Conservation (phyloP, 2,329 filamentous ascomycete genomes). For the Cytospora schulzeri region DNA sequence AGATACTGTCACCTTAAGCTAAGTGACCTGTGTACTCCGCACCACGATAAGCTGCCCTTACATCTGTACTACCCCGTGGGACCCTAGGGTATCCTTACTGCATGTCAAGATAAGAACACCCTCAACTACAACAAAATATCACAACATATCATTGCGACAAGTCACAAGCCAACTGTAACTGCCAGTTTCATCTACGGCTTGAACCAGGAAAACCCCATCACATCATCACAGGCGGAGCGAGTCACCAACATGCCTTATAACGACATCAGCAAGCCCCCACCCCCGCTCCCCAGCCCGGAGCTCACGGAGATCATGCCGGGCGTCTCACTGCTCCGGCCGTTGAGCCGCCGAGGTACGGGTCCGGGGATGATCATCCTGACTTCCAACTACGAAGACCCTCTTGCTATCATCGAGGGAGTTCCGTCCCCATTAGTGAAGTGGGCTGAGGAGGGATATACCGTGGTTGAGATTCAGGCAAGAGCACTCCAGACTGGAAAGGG, state of each 20-base stretch:
- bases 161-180: background rate
- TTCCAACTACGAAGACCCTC: slow-evolving; percentile 21
- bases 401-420: slow-evolving; percentile 20
- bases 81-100: too few relatives aligned
- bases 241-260: slow-evolving; percentile 15
- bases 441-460: slow-evolving; percentile 28
- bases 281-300: slow-evolving; percentile 22
- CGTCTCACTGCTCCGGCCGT: slow-evolving; percentile 28
- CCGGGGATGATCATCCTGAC: slow-evolving; percentile 34
- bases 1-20: too few relatives aligned
- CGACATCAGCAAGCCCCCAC: slow-evolving; percentile 26
- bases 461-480: slow-evolving; percentile 25
- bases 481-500: slow-evolving; percentile 2
- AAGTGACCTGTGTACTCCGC: background rate
- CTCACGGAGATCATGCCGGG: slow-evolving; percentile 20
- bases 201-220: background rate
- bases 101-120: background rate
- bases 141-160: background rate
- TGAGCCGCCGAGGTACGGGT: slow-evolving; percentile 35
- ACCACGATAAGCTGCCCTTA: slow-evolving; percentile 1
- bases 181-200: background rate
- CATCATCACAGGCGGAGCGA: background rate
- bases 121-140: too few relatives aligned
- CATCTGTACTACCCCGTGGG: too few relatives aligned
- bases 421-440: slow-evolving; percentile 25